Base-by-base conservation (phyloP, 1,139 yeast species). In the Kodamaea derodonti region DNA sequence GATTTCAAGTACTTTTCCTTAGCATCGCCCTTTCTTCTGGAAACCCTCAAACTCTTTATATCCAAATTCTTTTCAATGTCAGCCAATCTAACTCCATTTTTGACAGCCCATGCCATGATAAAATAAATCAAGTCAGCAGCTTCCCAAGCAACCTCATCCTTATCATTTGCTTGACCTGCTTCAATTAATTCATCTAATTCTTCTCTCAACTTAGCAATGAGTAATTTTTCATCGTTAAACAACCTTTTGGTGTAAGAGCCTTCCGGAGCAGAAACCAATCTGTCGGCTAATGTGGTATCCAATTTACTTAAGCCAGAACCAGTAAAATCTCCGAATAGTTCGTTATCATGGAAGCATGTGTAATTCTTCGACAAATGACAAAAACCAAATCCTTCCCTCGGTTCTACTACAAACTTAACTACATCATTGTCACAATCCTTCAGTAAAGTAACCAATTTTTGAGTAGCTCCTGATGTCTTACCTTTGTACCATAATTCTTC, bases 141-240 rank as follows among this genome's bases (percentile, higher is more conserved):
- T 62, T 92, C 98, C 96, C 97, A 92, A 0, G 97, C 84, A 35
- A 88, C 75, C 43, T 92, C 97, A 20, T 56, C 52, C 31, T 51
- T 48, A 32, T 59, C 56, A 14, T 45, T 40, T 3, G 75, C 75
- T 46, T 72, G 70, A 6, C 70, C 70, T 14, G 98, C 97, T 39
- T 87, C 97, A 27, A 90, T 80, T 43, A 92, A 75, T 60, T 94
- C 99, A 52, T 92, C 97, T 36, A 96, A 95, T 61, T 92, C 99
- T 65, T 92, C 98, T 57, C 80, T 78, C 60, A 92, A 82, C 68
- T 92, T 92, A 14, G 97, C 95, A 38, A 75, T 67, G 46, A 94
- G 69, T 34, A 92, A 69, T 20, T 69, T 72, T 30, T 79, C 80
- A 59, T 92, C 97, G 36, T 75, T 71, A 53, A 92, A 88, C 43